Evolutionary conservation across 1,284 basidiomycete species (phyloP).

Genomic region (Malassezia caprae): DNA sequence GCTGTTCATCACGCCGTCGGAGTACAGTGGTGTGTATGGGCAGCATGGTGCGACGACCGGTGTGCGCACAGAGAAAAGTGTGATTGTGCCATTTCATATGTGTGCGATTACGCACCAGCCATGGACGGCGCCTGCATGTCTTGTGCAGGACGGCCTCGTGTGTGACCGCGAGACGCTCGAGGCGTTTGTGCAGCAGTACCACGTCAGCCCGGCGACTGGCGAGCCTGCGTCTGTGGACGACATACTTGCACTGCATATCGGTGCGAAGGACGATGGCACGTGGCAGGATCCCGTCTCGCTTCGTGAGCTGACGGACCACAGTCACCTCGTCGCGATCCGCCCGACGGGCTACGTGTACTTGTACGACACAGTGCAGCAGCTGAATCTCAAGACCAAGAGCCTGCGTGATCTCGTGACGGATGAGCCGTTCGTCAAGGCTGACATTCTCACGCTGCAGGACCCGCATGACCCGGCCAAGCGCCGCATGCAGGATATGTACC

Average conservation of each 20-base stretch:
- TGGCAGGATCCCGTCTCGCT: conserved; percentile 51
- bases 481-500: conserved; percentile 14
- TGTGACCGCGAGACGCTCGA: conserved; percentile 60
- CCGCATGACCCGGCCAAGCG: conserved; percentile 41
- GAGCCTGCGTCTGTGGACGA: conserved; percentile 66
- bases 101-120: conserved; percentile 86
- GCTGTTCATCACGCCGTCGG: conserved; percentile 32
- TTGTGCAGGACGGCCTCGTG: conserved; percentile 55
- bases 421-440: conserved; percentile 68
- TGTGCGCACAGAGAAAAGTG: conserved; percentile 52
- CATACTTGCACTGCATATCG: conserved; percentile 79
- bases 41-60: conserved; percentile 29
- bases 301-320: conserved; percentile 53
- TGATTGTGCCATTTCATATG: conserved; percentile 66
- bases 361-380: conserved; percentile 58
- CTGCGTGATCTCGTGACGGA: conserved; percentile 74
- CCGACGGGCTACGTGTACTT: conserved; percentile 72
- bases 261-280: conserved; percentile 47
- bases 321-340: conserved; percentile 49
- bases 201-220: conserved; percentile 78
- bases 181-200: conserved; percentile 65
- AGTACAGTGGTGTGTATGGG: conserved; percentile 39
- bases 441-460: conserved; percentile 70
- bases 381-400: conserved; percentile 62
- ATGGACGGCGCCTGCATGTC: conserved; percentile 78